phyloP scores from a whole-genome alignment of 2,329 filamentous ascomycete species.

The Neofusicoccum kwambonambiense region DNA sequence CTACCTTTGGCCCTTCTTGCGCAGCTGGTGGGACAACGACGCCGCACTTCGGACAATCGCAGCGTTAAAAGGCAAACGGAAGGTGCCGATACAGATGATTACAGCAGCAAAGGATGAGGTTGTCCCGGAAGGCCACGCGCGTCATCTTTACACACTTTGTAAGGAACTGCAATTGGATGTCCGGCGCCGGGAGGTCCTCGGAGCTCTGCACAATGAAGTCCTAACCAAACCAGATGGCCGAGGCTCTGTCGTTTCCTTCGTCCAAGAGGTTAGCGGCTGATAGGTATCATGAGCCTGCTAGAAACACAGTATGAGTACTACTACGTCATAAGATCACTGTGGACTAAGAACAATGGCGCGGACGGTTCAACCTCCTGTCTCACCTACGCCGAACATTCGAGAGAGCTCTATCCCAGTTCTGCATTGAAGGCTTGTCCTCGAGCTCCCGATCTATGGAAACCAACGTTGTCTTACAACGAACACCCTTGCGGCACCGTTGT shows the following conservation, averaged over 20 bases:
- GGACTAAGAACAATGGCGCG: too few relatives aligned
- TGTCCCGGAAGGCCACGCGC: conserved; percentile 58
- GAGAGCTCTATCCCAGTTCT: too few relatives aligned
- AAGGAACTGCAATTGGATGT: conserved; percentile 35
- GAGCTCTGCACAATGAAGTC: conserved; percentile 52
- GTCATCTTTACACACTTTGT: conserved; percentile 49
- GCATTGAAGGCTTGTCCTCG: too few relatives aligned
- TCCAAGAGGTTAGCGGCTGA: background rate
- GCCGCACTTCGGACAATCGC: conserved; percentile 42
- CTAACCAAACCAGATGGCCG: conserved; percentile 32
- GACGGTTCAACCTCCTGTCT: too few relatives aligned
- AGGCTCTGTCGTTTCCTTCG: background rate
- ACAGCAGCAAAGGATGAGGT: conserved; percentile 58
- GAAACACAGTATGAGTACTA: too few relatives aligned
- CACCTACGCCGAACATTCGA: too few relatives aligned
- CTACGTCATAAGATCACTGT: too few relatives aligned
- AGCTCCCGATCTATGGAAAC: too few relatives aligned
- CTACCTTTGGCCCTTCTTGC: conserved; percentile 71
- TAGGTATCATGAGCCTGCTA: too few relatives aligned
- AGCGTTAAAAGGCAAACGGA: conserved; percentile 10
- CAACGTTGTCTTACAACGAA: too few relatives aligned
- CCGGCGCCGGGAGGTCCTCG: conserved; percentile 39
- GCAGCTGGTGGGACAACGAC: conserved; percentile 57
- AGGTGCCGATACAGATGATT: conserved; percentile 52
- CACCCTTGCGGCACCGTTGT: too few relatives aligned